Percentiles rank a stretch among this genome's conserved stretches.
phyloP scores from a whole-genome alignment of 108 stramenopile genomes.

The Cyclotella cryptica region DNA sequence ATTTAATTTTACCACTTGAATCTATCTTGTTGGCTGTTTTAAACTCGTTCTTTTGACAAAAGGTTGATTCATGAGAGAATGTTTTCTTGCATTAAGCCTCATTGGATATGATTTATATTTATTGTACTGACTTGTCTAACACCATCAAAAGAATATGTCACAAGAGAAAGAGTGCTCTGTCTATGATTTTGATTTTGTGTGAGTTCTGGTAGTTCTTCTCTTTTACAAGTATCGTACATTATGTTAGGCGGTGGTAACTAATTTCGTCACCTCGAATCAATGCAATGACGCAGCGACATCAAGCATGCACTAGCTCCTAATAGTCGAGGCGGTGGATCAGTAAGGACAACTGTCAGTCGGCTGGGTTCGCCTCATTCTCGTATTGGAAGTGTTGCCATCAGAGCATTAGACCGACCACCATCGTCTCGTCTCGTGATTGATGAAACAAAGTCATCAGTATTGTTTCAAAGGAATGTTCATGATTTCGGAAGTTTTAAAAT shows the following conservation, averaged over 20 bases:
- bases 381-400: neutral
- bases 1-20: too few species aligned
- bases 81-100: too few species aligned
- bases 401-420: neutral
- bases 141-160: neutral
- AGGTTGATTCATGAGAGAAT: too few species aligned
- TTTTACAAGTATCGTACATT: too few species aligned
- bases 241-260: too few species aligned
- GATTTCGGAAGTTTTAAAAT: neutral
- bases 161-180: neutral
- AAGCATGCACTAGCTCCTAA: too few species aligned
- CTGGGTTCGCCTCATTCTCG: constrained; percentile 10
- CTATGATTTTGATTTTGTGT: neutral
- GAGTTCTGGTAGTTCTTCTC: neutral
- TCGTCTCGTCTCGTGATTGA: neutral
- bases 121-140: neutral
- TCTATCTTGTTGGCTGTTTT: too few species aligned
- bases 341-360: neutral
- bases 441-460: neutral
- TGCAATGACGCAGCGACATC: too few species aligned
- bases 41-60: too few species aligned
- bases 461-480: too few species aligned
- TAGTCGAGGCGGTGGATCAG: constrained; percentile 4
- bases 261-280: too few species aligned
- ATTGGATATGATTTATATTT: neutral